Base-by-base conservation (phyloP, 176 grass and related monocot genomes). In the Aegilops umbellulata region DNA sequence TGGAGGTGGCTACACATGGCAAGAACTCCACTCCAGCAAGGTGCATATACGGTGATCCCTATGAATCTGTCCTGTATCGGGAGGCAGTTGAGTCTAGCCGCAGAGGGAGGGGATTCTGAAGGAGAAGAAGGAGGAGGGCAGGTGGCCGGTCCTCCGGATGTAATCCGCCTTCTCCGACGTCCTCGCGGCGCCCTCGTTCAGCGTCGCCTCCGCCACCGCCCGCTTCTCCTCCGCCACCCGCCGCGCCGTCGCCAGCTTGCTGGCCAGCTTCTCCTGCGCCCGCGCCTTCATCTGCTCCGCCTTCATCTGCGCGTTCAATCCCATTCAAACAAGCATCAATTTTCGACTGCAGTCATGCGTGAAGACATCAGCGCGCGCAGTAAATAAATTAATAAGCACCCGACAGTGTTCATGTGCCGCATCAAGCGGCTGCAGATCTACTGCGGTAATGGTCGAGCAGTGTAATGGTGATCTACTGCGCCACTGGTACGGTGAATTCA, bases 91-190 rank as follows among this genome's bases (percentile, higher is more conserved):
- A 44, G 2, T 9, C 24, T 7, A 70, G 83, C 91, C 93, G 79
- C 96, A 98, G 1, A 98, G 80, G 15, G 90, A 98, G 11, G 93
- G 90, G 49, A 98, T 69, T 90, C 90, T 98, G 86, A 95, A 92
- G 82, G 88, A 90, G 88, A 95, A 95, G 82, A 90, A 91, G 3
- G 88, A 90, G 17, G 92, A 94, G 8, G 96, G 96, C 36, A 98
- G 81, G 83, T 94, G 88, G 5, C 96, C 95, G 2, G 93, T 98
- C 78, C 91, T 91, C 78, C 96, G 90, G 65, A 98, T 95, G 71
- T 94, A 98, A 2, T 94, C 94, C 10, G 91, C 93, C 79, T 80
- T 92, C 81, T 95, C 93, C 3, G 93, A 89, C 2, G 96, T 95
- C 51, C 74, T 90, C 0, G 93, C 91, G 8, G 93, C 88, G 0